Evolutionary conservation across 2,329 filamentous ascomycete species (phyloP), one percentile per base, ranked within the genome.

Genomic region (Paecilomyces sp.): DNA sequence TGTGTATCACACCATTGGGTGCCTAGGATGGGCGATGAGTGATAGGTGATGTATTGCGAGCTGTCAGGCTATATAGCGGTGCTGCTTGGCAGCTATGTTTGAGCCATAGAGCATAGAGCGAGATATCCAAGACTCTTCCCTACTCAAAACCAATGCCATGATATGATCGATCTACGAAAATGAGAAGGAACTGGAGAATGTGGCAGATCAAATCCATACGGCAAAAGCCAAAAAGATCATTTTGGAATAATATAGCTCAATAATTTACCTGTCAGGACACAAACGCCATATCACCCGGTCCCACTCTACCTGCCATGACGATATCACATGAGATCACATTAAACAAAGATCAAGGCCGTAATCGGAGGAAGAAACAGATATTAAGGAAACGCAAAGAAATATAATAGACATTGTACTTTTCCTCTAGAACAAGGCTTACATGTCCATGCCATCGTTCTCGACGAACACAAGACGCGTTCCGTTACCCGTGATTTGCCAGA

Each of bases 401-500:
- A 22, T 7, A 15, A 47, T 8, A 18, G 41, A 47, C 8, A 18
- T 47, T 47, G 3, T 15, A 6, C 18, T 22, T 47, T 22, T 22
- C 13, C 41, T 47, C 18, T 15, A 9, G 2, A 47, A 7, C 8
- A 22, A 18, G 41, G 7, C 41, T 47, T 8, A 47, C 41, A 47
- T 7, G n/a, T 18, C 41, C 41, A 47, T 47, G 41, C 41, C 41
- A 9, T 47, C 84, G 81, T 60, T 78, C 79, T 84, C 87, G 70
- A 91, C 82, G 71, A 92, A 92, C 33, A 91, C 81, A 59, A 92
- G 79, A 65, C 88, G 83, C 36, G 85, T 85, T 60, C 88, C 88
- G 64, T 86, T 87, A 62, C 85, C 86, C 64, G 86, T 82, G 41
- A 89, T 88, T 86, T 91, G 89, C 89, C 89, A 92, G 63, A 92